Evolutionary conservation across 148 eudicot genomes (phyloP).

Genomic region (Fagopyrum esculentum): DNA sequence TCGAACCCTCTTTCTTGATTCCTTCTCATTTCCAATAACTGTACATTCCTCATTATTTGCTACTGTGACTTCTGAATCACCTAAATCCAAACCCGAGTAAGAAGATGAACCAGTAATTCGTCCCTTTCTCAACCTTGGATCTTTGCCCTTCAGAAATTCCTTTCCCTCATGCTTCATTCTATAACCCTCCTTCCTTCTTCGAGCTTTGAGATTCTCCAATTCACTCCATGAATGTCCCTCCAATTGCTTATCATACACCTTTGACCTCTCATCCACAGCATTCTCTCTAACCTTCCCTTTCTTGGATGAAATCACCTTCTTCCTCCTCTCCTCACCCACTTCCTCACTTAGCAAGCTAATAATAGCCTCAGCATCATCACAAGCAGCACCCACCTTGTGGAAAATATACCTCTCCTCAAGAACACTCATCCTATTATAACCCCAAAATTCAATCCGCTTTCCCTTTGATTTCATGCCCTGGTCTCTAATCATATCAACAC

Average conservation of each 20-base stretch:
- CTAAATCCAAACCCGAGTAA: slow-evolving; percentile 43
- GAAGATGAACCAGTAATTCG: slow-evolving; percentile 54
- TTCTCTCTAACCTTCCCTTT: slow-evolving; percentile 25
- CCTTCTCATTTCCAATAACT: slow-evolving; percentile 23
- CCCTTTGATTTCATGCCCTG: slow-evolving; percentile 19
- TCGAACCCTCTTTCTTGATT: slow-evolving; percentile 24
- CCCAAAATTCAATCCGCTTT: slow-evolving; percentile 21
- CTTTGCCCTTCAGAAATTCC: slow-evolving; percentile 24
- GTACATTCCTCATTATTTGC: slow-evolving; percentile 25
- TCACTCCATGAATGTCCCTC: neutral
- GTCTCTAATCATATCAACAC: slow-evolving; percentile 17
- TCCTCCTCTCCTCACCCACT: slow-evolving; percentile 36
- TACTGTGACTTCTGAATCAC: slow-evolving; percentile 38
- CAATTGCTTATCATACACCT: slow-evolving; percentile 23
- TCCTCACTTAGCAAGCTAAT: slow-evolving; percentile 74
- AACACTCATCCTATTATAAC: slow-evolving; percentile 24
- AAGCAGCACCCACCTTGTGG: slow-evolving; percentile 10
- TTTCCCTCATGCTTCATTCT: slow-evolving; percentile 27
- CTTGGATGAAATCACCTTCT: slow-evolving; percentile 22
- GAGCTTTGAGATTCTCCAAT: slow-evolving; percentile 17
- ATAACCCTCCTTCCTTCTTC: slow-evolving; percentile 25
- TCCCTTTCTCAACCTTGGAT: slow-evolving; percentile 35
- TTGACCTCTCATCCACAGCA: slow-evolving; percentile 19
- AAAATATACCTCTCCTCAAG: slow-evolving; percentile 24
- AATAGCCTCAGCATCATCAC: slow-evolving; percentile 61